Conservation (phyloP, 768 basidiomycete species). For the Pisolithus orientalis region DNA sequence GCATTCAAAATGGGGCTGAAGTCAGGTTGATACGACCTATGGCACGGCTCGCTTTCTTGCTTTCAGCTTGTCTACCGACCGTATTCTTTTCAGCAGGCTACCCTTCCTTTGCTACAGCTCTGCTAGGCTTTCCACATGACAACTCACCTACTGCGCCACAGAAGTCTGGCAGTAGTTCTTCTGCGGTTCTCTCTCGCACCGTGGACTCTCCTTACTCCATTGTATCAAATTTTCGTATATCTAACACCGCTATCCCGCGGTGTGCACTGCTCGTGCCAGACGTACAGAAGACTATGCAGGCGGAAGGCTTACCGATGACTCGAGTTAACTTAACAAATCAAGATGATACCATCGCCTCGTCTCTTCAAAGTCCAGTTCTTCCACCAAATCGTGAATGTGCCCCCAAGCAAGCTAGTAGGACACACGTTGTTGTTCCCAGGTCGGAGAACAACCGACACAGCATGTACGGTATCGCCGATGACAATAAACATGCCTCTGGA, state of each 20-base stretch:
- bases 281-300: background rate
- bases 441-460: constrained; percentile 9
- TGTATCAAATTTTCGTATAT: background rate
- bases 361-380: no score
- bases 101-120: background rate
- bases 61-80: background rate
- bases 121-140: background rate
- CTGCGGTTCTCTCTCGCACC: constrained; percentile 5
- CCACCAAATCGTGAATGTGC: background rate
- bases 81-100: background rate
- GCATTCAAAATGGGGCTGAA: background rate
- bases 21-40: background rate
- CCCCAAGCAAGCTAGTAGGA: constrained; percentile 15
- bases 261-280: background rate
- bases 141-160: no score
- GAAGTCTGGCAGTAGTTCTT: background rate
- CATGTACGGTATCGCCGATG: constrained; percentile 10
- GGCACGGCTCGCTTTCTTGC: background rate
- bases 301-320: background rate
- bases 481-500: background rate
- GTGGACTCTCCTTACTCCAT: constrained; percentile 2
- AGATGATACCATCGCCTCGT: no score
- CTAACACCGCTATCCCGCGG: background rate
- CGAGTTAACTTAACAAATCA: no score
- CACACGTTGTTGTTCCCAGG: constrained; percentile 11